A percentile compares a stretch with the other conserved stretches of the same genome.
phyloP scores from a whole-genome alignment of 345 rosid species.

The Kandelia obovata region DNA sequence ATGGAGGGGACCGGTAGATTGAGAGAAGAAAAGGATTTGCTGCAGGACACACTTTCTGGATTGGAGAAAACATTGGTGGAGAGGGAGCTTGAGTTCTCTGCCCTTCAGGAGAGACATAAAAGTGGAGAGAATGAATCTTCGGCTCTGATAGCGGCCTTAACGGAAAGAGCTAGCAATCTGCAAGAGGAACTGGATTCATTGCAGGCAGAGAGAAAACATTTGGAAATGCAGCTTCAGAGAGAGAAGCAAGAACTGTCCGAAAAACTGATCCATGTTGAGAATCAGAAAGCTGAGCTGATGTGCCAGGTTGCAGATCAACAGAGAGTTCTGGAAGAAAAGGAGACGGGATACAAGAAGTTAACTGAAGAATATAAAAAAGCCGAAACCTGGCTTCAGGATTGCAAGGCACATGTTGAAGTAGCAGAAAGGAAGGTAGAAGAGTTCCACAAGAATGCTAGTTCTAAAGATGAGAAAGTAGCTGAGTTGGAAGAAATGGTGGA shows the following conservation, averaged over 20 bases:
- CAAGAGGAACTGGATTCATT: constrained; percentile 49
- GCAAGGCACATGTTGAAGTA: constrained; percentile 17
- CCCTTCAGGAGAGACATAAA: constrained; percentile 36
- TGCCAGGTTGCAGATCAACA: constrained; percentile 46
- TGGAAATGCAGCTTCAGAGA: constrained; percentile 44
- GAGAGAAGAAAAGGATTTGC: constrained; percentile 21
- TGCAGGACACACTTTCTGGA: constrained; percentile 33
- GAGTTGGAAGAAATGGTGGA: constrained; percentile 56
- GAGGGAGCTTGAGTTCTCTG: constrained; percentile 41
- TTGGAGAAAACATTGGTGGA: constrained; percentile 37
- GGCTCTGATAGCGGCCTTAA: constrained; percentile 38
- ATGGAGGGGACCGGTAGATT: constrained; percentile 16
- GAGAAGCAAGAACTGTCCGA: constrained; percentile 48
- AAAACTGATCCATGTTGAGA: constrained; percentile 38
- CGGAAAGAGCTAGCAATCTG: constrained; percentile 37
- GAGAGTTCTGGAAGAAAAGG: constrained; percentile 42
- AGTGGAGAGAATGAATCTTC: constrained; percentile 42
- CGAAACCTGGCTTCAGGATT: constrained; percentile 24
- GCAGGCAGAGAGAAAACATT: constrained; percentile 36
- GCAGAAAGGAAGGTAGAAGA: constrained; percentile 26
- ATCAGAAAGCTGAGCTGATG: constrained; percentile 31
- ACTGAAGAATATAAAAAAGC: constrained; percentile 47
- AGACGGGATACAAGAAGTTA: constrained; percentile 38
- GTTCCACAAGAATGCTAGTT: constrained; percentile 14
- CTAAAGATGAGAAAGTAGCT: constrained; percentile 41